Evolutionary conservation across 140 eudicot species (phyloP).

Genomic region (Stevia rebaudiana): DNA sequence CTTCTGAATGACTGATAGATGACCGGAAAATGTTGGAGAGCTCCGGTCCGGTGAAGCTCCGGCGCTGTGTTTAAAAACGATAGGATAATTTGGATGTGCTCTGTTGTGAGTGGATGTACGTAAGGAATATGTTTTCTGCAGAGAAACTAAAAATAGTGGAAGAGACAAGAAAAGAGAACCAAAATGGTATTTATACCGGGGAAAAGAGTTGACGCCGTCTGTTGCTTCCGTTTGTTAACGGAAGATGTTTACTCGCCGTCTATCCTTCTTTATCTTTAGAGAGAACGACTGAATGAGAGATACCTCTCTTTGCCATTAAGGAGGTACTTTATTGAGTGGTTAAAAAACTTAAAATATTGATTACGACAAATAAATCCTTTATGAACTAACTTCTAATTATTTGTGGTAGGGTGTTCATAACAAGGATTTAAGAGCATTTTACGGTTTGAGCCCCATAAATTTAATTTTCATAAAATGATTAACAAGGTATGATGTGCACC

Average conservation of each 20-base stretch:
- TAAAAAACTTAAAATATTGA: background rate
- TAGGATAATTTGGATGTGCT: constrained; percentile 10
- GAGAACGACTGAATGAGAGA: background rate
- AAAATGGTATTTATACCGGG: constrained; percentile 47
- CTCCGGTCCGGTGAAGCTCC: constrained; percentile 27
- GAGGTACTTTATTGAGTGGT: constrained; percentile 20
- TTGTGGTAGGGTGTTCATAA: background rate
- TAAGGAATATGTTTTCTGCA: constrained; percentile 18
- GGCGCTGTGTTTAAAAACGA: constrained; percentile 7
- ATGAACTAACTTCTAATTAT: background rate
- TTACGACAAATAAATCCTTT: background rate
- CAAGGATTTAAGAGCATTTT: background rate
- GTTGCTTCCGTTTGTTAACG: constrained; percentile 40
- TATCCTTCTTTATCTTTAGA: background rate
- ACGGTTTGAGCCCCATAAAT: background rate
- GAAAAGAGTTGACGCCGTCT: constrained; percentile 32
- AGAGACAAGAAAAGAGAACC: constrained; percentile 38
- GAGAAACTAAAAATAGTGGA: constrained; percentile 24
- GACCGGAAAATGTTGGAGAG: constrained; percentile 2
- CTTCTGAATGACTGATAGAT: background rate
- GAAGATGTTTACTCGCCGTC: constrained; percentile 21
- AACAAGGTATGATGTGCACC: no score
- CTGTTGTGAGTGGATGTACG: constrained; percentile 24
- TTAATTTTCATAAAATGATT: background rate
- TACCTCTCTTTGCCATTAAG: constrained; percentile 35